A percentile compares a stretch with the other conserved stretches of the same genome.
Conservation (phyloP, 257 asterid species). For the Solanum infundibuliforme region DNA sequence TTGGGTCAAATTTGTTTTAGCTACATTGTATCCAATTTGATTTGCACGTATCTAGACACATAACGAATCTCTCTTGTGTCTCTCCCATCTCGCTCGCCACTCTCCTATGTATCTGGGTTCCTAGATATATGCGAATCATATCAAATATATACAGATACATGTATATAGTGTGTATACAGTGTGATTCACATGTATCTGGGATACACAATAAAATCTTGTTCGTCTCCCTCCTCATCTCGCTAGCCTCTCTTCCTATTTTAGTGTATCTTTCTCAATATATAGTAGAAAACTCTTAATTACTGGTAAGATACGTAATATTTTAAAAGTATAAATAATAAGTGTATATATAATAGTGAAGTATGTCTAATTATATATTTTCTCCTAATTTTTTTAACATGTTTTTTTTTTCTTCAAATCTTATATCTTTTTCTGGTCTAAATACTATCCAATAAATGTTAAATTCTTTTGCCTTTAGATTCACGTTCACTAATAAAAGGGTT, state of each 20-base stretch:
- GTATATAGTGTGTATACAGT: too few relatives aligned
- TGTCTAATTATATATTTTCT: too few relatives aligned
- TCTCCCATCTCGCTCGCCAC: not conserved
- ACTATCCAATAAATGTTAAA: not conserved
- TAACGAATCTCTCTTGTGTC: not conserved
- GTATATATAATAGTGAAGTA: too few relatives aligned
- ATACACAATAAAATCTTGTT: not conserved
- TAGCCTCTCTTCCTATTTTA: not conserved
- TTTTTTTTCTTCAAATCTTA: not conserved
- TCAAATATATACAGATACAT: too few relatives aligned
- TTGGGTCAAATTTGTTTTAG: too few relatives aligned
- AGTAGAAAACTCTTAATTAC: too few relatives aligned
- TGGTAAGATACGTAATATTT: too few relatives aligned
- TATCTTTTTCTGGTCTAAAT: not conserved
- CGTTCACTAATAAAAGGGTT: not conserved
- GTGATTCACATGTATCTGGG: too few relatives aligned
- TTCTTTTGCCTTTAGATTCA: not conserved
- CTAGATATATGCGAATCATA: too few relatives aligned
- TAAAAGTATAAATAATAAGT: too few relatives aligned
- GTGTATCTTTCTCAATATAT: not conserved
- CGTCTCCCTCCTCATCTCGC: not conserved
- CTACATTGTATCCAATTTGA: not conserved
- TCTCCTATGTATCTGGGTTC: not conserved
- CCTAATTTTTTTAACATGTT: not conserved
- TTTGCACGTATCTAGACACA: not conserved